Percentiles rank a stretch among this genome's conserved stretches.
Evolutionary conservation across 768 basidiomycete genomes (phyloP).

Genomic region (Udeniomyces megalosporus): DNA sequence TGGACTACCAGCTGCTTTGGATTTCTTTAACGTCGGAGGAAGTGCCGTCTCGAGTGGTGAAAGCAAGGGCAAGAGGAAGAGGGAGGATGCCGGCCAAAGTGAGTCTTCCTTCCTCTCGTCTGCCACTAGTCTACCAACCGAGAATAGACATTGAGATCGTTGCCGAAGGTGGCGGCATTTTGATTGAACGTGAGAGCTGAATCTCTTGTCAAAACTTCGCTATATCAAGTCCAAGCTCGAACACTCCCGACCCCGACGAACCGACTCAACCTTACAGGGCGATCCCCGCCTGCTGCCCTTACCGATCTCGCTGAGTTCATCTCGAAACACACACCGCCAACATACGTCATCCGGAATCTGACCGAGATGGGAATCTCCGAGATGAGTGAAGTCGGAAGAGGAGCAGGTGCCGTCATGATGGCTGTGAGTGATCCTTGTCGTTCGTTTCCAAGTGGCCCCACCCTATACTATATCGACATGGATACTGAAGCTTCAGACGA

Average conservation of each 20-base stretch:
- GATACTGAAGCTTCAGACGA: too few relatives aligned
- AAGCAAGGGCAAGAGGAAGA: conserved; percentile 19
- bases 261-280: conserved; percentile 59
- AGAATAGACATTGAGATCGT: too few relatives aligned
- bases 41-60: conserved; percentile 27
- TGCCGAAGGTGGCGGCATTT: too few relatives aligned
- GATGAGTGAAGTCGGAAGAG: conserved; percentile 69
- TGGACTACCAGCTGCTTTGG: conserved; percentile 47
- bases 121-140: background rate
- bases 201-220: background rate
- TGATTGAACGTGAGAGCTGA: too few relatives aligned
- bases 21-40: conserved; percentile 74
- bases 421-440: conserved; percentile 38
- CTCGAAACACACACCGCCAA: conserved; percentile 43
- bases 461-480: too few relatives aligned
- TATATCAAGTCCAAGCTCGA: conserved; percentile 16
- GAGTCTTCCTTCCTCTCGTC: too few relatives aligned
- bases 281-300: conserved; percentile 45
- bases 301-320: conserved; percentile 45
- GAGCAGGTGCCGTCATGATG: conserved; percentile 62
- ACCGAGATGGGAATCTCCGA: conserved; percentile 41
- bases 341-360: conserved; percentile 51
- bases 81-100: conserved; percentile 7
- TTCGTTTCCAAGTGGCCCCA: too few relatives aligned
- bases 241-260: conserved; percentile 33